These are phyloP conservation scores for Trichoderma sp. DNA, from an alignment of 2,329 filamentous ascomycete genomes.

Conservation along the genomic window DNA sequence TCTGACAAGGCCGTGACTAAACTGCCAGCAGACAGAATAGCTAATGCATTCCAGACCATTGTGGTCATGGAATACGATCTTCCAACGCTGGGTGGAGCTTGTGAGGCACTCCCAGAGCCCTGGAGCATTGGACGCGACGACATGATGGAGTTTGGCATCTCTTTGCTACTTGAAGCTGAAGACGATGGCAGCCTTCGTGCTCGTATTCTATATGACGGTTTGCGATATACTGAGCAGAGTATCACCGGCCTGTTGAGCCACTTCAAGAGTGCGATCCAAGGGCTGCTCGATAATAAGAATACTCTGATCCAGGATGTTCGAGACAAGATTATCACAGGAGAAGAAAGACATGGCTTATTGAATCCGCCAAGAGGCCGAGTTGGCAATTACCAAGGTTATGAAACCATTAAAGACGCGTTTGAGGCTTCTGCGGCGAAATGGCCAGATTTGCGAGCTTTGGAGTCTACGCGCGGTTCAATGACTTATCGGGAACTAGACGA, in stretches of 20 bases:
- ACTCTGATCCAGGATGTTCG: neutral
- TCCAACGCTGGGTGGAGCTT: neutral
- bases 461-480: neutral
- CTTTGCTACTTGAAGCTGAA: neutral
- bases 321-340: neutral
- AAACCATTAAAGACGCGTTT: neutral
- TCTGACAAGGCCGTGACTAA: neutral
- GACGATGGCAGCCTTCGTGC: neutral
- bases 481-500: neutral
- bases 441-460: neutral
- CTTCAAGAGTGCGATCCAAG: neutral
- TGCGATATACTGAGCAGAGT: neutral
- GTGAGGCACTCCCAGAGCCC: neutral
- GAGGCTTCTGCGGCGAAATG: constrained; percentile 1
- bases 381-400: neutral
- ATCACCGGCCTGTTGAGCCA: neutral
- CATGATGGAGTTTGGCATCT: constrained; percentile 8
- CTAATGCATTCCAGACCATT: neutral
- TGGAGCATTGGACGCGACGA: neutral
- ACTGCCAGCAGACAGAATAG: neutral
- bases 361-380: neutral
- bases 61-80: constrained; percentile 4
- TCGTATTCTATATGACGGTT: neutral
- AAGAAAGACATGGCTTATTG: neutral
- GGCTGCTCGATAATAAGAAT: neutral